Conservation (phyloP, 202 grass and related monocot species). For the Digitaria exilis region DNA sequence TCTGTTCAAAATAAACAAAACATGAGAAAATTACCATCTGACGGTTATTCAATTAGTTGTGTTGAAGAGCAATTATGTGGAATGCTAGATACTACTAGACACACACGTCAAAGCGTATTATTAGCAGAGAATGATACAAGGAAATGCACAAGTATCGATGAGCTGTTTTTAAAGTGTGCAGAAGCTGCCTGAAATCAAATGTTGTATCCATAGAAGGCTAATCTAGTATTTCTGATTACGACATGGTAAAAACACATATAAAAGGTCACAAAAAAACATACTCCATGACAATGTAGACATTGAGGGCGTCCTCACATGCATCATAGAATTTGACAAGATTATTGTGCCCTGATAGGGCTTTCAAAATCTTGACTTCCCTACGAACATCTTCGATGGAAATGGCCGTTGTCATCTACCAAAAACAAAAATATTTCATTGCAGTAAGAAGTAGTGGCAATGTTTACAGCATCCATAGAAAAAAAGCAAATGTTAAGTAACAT, state of each 20-base stretch:
- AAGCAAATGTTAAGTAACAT: not conserved
- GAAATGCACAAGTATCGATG: not conserved
- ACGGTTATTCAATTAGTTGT: conserved; percentile 5
- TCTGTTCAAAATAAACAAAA: conserved; percentile 57
- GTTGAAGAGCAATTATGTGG: not conserved
- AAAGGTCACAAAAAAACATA: conserved; percentile 68
- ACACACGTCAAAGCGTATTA: not conserved
- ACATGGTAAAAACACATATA: conserved; percentile 38
- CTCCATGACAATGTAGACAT: conserved; percentile 99
- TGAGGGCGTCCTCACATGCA: conserved; percentile 97
- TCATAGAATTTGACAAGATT: conserved; percentile 98
- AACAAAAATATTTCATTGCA: conserved; percentile 22
- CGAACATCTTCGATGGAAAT: conserved; percentile 97
- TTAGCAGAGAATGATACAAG: not conserved
- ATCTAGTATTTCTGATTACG: conserved; percentile 20
- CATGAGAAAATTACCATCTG: conserved; percentile 25
- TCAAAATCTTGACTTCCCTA: conserved; percentile 94
- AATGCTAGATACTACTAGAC: conserved; percentile 10
- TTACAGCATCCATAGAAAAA: not conserved
- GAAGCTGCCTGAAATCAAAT: conserved; percentile 1
- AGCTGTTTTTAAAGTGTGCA: not conserved
- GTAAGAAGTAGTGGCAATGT: not conserved
- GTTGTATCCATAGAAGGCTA: conserved; percentile 35
- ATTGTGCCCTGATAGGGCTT: conserved; percentile 86
- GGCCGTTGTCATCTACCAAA: conserved; percentile 90